These are phyloP conservation scores for Toxicodendron radicans DNA, from an alignment of 345 rosid species.

Conservation along the genomic window DNA sequence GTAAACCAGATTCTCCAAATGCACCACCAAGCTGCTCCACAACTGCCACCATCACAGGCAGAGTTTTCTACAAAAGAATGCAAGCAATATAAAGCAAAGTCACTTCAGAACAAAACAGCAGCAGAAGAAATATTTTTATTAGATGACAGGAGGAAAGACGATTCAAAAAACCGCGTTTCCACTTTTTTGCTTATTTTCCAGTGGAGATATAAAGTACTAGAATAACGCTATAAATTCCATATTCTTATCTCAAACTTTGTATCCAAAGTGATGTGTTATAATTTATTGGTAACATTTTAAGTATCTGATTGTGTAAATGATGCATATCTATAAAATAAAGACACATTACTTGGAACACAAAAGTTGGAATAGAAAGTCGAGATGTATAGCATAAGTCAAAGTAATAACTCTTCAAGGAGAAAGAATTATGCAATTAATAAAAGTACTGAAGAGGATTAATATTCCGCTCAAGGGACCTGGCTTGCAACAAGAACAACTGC, in stretches of 20 bases:
- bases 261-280: too few relatives aligned
- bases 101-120: not conserved
- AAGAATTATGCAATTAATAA: not conserved
- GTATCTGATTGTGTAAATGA: too few relatives aligned
- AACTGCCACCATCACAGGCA: slow-evolving; percentile 86
- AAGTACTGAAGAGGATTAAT: not conserved
- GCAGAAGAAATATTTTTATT: not conserved
- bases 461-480: slow-evolving; percentile 45
- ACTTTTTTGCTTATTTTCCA: not conserved
- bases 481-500: slow-evolving; percentile 80
- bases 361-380: too few relatives aligned
- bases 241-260: too few relatives aligned
- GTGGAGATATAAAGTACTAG: too few relatives aligned
- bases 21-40: slow-evolving; percentile 86
- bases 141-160: not conserved
- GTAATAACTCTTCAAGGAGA: not conserved
- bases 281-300: too few relatives aligned
- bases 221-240: too few relatives aligned
- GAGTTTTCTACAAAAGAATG: slow-evolving; percentile 59
- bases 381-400: too few relatives aligned
- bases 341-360: too few relatives aligned
- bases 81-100: not conserved
- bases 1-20: slow-evolving; percentile 81
- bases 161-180: not conserved
- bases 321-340: too few relatives aligned